phyloP scores from a whole-genome alignment of 495 filamentous ascomycete species.

The Penicillium egyptiacum region DNA sequence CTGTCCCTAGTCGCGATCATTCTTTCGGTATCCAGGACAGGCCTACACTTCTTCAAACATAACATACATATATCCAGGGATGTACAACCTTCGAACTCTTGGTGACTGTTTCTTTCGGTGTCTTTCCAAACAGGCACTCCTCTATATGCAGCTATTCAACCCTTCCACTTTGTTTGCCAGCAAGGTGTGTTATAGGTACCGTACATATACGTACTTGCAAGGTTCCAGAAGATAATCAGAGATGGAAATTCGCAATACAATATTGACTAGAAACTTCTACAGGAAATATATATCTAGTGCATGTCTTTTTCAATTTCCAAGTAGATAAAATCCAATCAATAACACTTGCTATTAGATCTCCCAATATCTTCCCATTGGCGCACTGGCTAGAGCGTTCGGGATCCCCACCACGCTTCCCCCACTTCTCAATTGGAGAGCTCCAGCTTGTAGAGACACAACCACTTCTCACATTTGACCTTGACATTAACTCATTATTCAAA shows the following conservation, averaged over 20 bases:
- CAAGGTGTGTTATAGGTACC: too few relatives aligned
- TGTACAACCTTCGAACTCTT: neutral
- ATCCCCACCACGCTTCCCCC: conserved; percentile 30
- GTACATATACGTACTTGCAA: too few relatives aligned
- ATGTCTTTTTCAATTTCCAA: neutral
- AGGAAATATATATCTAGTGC: too few relatives aligned
- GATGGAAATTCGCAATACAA: too few relatives aligned
- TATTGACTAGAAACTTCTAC: too few relatives aligned
- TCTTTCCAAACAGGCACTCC: too few relatives aligned
- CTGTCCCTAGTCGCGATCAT: neutral
- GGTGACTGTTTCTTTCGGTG: too few relatives aligned
- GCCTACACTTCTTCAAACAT: neutral
- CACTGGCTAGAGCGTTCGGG: conserved; percentile 13
- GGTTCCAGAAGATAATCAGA: too few relatives aligned
- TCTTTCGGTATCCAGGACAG: conserved; percentile 9
- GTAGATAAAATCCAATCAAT: too few relatives aligned
- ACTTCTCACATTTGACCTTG: conserved; percentile 8
- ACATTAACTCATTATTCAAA: neutral
- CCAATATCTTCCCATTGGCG: neutral
- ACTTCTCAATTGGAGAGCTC: conserved; percentile 23
- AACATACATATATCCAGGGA: neutral
- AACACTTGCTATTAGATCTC: neutral
- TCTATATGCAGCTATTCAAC: too few relatives aligned
- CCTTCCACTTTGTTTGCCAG: too few relatives aligned
- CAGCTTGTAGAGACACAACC: conserved; percentile 1